These are phyloP conservation scores for Nigrograna mackinnonii DNA, from an alignment of 2,329 filamentous ascomycete genomes.

Conservation along the genomic window DNA sequence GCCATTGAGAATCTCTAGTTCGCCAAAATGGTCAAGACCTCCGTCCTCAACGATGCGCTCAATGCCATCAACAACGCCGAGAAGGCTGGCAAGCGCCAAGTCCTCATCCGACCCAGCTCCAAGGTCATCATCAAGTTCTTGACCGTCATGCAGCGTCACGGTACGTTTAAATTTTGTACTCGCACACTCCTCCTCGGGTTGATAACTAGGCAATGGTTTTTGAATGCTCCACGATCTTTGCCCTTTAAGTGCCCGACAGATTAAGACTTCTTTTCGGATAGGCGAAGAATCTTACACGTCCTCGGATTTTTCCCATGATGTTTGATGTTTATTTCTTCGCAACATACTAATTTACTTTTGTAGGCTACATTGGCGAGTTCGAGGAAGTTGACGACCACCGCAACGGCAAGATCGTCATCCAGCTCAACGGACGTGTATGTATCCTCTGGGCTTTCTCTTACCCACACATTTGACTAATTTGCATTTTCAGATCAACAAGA, in stretches of 20 bases:
- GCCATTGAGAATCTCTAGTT: conserved; percentile 82
- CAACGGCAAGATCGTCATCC: conserved; percentile 99
- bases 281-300: conserved; percentile 98
- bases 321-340: conserved; percentile 93
- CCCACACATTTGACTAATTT: too few species aligned
- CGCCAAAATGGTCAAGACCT: conserved; percentile 98
- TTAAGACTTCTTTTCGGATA: conserved; percentile 67
- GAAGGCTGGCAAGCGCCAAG: conserved; percentile 99
- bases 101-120: conserved; percentile 95
- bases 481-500: conserved; percentile 86
- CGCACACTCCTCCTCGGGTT: conserved; percentile 71
- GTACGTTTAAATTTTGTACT: conserved; percentile 64
- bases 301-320: conserved; percentile 73
- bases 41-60: conserved; percentile 98
- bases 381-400: conserved; percentile 99
- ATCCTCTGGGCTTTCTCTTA: conserved; percentile 20
- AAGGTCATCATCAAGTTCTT: conserved; percentile 99
- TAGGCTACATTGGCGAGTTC: conserved; percentile 99
- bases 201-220: conserved; percentile 99
- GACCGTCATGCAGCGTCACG: conserved; percentile 98
- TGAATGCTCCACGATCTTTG: conserved; percentile 82
- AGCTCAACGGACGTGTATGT: conserved; percentile 98
- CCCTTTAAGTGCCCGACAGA: conserved; percentile 99
- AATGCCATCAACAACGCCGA: conserved; percentile 99
- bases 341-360: conserved; percentile 69